phyloP scores from a whole-genome alignment of 129 eudicot genomes.

The Flaveria ramosissima region DNA sequence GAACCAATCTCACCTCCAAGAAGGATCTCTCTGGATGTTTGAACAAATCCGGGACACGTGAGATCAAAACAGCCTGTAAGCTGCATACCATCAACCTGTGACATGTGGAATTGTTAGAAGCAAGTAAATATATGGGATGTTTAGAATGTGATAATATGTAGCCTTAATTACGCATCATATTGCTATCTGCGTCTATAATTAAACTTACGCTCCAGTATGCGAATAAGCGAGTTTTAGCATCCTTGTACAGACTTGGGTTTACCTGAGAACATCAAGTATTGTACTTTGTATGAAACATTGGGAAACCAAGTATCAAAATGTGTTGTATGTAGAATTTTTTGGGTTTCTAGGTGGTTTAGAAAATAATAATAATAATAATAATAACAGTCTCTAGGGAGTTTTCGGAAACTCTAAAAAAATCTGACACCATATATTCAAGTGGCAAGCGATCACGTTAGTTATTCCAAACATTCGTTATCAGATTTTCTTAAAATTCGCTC shows the following conservation, averaged over 20 bases:
- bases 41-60: slow-evolving; percentile 84
- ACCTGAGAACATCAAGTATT: slow-evolving; percentile 39
- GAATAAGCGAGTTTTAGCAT: slow-evolving; percentile 50
- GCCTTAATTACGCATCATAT: neutral
- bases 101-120: neutral
- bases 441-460: no score
- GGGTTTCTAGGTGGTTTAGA: no score
- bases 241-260: slow-evolving; percentile 61
- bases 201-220: slow-evolving; percentile 64
- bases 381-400: no score
- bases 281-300: neutral
- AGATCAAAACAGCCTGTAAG: slow-evolving; percentile 79
- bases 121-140: neutral
- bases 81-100: slow-evolving; percentile 52
- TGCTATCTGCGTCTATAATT: neutral
- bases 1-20: slow-evolving; percentile 29
- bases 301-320: neutral
- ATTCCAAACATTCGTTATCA: no score
- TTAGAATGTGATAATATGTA: neutral
- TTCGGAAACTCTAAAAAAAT: no score
- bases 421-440: no score
- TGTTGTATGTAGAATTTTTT: neutral
- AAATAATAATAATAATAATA: no score
- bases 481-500: no score
- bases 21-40: slow-evolving; percentile 22